Base-by-base conservation (phyloP, 129 eudicot genomes). In the Lactuca sativa region DNA sequence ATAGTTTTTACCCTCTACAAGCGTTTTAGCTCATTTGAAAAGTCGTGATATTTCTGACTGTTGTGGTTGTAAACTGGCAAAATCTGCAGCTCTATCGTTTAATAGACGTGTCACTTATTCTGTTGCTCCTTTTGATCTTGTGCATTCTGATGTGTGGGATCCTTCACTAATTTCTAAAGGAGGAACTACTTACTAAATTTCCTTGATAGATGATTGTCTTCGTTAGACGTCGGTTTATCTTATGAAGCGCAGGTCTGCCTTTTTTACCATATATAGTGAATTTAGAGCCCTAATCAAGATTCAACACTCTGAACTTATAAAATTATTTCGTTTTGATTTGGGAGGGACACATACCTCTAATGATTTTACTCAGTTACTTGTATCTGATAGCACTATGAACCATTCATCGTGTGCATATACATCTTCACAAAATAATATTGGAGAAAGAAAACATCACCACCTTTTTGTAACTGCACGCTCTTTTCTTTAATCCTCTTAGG, bases 81-180 rank as follows among this genome's bases (percentile, higher is more conserved):
- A 57, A 17, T 40, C 1, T 57, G 30, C 17, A 3, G 62, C 31
- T 7, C 17, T 57, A 57, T 31, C 34, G 4, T 57, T 57, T 17
- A 3, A 9, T 57, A 57, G 5, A n/a, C 44, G 70, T 47, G 12
- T 47, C 21, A 15, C 40, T 10, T 33, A 3, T 43, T 47, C 70
- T 65, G 6, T 65, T 47, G 17, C 41, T 2, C 70, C 40, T 2
- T 65, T 65, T 44, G 57, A 65, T 65, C 13, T 65, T 3, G 9
- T 61, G 0, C 48, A 61, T 61, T 33, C 48, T 34, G 47, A 61
- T 61, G 66, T 33, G 17, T 61, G 66, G 37, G 70, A 57, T 41
- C 70, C n/a, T 9, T 11, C 40, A 41, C 15, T 16, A 15, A 6
- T 44, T 40, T 8, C 57, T 16, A 25, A 57, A 16, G 62, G 62